Base-by-base conservation (phyloP, 1,139 yeast species). In the Scheffersomyces parashehatae region DNA sequence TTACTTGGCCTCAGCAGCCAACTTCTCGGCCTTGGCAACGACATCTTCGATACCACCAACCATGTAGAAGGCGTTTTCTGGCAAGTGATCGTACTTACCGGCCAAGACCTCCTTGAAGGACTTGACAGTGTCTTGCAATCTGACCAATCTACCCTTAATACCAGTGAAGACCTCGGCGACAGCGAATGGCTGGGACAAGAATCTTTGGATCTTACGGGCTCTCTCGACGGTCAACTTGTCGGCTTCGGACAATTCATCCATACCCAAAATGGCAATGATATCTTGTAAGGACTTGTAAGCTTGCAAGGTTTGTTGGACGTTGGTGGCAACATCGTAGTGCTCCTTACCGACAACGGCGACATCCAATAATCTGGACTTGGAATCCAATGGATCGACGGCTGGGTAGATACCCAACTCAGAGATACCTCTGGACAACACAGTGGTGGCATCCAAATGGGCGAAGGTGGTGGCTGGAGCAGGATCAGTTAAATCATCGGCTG, bases 391-490 rank as follows among this genome's bases (percentile, higher is more conserved):
- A 81, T 93, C 99, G 82, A 93, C 99, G 70, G 99, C 99, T 72
- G 99, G 99, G 90, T 93, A 93, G 75, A 93, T 93, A 90, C 99
- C 99, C 78, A 93, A 84, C 82, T 93, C 99, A 55, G 99, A 91
- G 73, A 93, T 93, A 83, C 97, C 91, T 85, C 99, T 91, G 66
- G 98, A 90, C 83, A 93, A 88, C 77, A 93, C 99, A 68, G 99
- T 93, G 74, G 98, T 93, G 69, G 99, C 99, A 75, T 93, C 99
- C 85, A 93, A 90, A 77, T 93, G 99, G 68, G 99, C 99, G 77
- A 93, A 93, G 63, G 99, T 93, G 72, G 99, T 93, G 64, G 99
- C 99, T 70, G 99, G 99, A 67, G 99, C 99, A 76, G 99, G 99
- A 83, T 93, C 99, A 59, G 99, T 93, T 84, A 93, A 89, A 83